Evolutionary conservation across 345 rosid genomes (phyloP).

Genomic region (Populus simonii): DNA sequence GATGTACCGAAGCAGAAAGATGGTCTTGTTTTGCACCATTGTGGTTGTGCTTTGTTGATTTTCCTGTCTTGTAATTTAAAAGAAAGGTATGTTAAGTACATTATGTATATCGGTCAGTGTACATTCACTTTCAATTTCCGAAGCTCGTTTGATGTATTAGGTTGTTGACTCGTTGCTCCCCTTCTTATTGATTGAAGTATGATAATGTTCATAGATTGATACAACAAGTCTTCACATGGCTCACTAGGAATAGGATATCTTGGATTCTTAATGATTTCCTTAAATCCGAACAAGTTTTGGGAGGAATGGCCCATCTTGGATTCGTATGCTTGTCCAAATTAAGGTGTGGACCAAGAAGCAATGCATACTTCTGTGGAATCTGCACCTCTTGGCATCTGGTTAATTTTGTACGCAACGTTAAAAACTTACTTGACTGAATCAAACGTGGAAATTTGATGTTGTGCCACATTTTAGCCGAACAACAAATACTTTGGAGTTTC

Average conservation of each 20-base stretch:
- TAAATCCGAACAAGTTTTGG: neutral
- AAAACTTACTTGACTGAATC: neutral
- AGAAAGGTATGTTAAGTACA: neutral
- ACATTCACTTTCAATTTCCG: slow-evolving; percentile 7
- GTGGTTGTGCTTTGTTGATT: slow-evolving; percentile 4
- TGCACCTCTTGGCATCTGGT: neutral
- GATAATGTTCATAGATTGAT: neutral
- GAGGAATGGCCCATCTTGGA: neutral
- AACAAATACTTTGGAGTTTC: neutral
- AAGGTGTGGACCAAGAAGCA: neutral
- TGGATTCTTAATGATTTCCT: neutral
- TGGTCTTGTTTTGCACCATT: slow-evolving; percentile 12
- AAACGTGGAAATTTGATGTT: neutral
- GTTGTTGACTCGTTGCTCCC: neutral
- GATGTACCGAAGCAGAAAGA: slow-evolving; percentile 12
- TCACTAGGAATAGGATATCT: neutral
- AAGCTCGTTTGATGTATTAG: neutral
- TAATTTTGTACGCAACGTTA: neutral
- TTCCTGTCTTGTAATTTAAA: slow-evolving; percentile 6
- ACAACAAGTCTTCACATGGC: neutral
- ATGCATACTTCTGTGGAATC: neutral
- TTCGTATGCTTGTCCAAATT: neutral
- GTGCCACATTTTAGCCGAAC: neutral
- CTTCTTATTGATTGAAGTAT: neutral
- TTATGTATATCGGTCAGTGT: slow-evolving; percentile 14